Evolutionary conservation across 306 rosid species (phyloP), one percentile per base, ranked within the genome.

Genomic region (Glycine latifolia): DNA sequence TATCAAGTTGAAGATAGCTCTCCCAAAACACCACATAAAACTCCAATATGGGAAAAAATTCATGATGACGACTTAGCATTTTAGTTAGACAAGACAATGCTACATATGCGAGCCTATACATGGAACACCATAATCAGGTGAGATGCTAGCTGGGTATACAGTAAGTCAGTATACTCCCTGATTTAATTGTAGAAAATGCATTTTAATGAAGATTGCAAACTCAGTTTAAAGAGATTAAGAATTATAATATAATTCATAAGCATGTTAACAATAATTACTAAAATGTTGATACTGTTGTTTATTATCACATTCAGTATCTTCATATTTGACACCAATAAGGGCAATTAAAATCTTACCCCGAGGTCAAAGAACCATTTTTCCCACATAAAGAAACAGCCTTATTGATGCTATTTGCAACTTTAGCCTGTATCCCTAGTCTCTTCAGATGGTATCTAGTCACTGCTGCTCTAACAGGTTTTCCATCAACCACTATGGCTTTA

Each of bases 381-480:
- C 90, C 88, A 63, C 87, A 89, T 69, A 87, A 87, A 46, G 94
- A 82, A 80, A 83, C 81, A 15, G 91, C 97, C 81, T 67, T 76
- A 37, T 89, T 88, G 82, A 95, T 83, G 88, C 82, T 80, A 76
- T 83, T 87, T 58, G 91, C 92, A 55, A 81, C 87, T 69, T 92
- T 90, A 50, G 90, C 97, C 49, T 81, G 52, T 65, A 96, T 92
- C 20, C 99, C 99, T 20, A 96, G 95, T 87, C 99, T 92, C 90
- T 89, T 93, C 82, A 96, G 81, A 89, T 96, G 98, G 88, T 93
- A 96, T 71, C 81, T 85, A 5, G 98, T 93, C 71, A 96, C 97
- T 54, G 99, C 91, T 81, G 99, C 98, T 91, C 99, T 92, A 77
- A 96, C 98, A 67, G 92, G 97, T 73, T 92, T 96, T 46, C 79